phyloP scores from a whole-genome alignment of 768 basidiomycete species.

The Suillus decipiens region DNA sequence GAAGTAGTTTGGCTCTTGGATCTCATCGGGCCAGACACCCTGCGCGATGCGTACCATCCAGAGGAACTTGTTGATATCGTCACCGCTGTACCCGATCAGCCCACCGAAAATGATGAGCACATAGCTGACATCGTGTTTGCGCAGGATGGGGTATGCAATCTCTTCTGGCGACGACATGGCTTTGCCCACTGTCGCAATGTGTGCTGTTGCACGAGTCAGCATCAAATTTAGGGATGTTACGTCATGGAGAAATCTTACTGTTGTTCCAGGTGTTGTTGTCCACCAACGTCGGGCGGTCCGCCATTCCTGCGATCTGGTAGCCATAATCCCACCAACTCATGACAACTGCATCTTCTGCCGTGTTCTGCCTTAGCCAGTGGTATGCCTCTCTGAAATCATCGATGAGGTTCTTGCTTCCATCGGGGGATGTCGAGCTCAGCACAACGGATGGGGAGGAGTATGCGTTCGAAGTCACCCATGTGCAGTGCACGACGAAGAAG shows the following conservation, averaged over 20 bases:
- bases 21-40: slow-evolving; percentile 97
- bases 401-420: slow-evolving; percentile 92
- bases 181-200: slow-evolving; percentile 98
- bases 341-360: slow-evolving; percentile 85
- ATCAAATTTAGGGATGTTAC: slow-evolving; percentile 1
- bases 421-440: slow-evolving; percentile 71
- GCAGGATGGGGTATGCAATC: slow-evolving; percentile 93
- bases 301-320: slow-evolving; percentile 99
- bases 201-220: slow-evolving; percentile 51
- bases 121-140: slow-evolving; percentile 97
- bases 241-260: slow-evolving; percentile 57
- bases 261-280: slow-evolving; percentile 99
- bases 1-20: slow-evolving; percentile 94
- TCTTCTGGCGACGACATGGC: slow-evolving; percentile 96
- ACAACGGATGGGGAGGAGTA: slow-evolving; percentile 99
- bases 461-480: slow-evolving; percentile 91
- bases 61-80: slow-evolving; percentile 99
- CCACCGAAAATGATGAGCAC: slow-evolving; percentile 98
- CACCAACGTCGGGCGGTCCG: slow-evolving; percentile 92
- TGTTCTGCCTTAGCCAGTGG: slow-evolving; percentile 98
- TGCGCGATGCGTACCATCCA: slow-evolving; percentile 98
- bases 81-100: slow-evolving; percentile 94
- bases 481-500: slow-evolving; percentile 95
- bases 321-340: slow-evolving; percentile 99
- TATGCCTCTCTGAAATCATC: slow-evolving; percentile 99